Conservation (phyloP, 2,329 filamentous ascomycete species). For the Exophiala bonariae region DNA sequence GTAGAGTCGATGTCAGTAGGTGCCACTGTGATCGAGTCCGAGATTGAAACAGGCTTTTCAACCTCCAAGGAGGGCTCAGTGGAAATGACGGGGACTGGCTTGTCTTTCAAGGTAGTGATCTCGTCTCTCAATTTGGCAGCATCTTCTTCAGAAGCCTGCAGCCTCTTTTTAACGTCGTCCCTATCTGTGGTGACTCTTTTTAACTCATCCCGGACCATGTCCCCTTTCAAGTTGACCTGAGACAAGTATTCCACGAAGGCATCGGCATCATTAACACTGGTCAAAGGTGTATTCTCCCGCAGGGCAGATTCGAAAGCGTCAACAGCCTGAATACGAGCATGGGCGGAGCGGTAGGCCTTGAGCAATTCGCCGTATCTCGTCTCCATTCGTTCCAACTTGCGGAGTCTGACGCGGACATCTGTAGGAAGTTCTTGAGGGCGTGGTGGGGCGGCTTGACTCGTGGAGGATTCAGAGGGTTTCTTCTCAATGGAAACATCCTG, state of each 20-base stretch:
- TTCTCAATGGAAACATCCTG: slow-evolving; percentile 24
- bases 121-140: slow-evolving; percentile 65
- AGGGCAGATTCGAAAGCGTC: slow-evolving; percentile 91
- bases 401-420: slow-evolving; percentile 73
- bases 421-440: slow-evolving; percentile 61
- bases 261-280: slow-evolving; percentile 81
- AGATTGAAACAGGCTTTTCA: slow-evolving; percentile 3
- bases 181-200: slow-evolving; percentile 82
- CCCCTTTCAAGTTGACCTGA: slow-evolving; percentile 78
- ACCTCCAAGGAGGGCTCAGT: slow-evolving; percentile 29
- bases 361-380: slow-evolving; percentile 84
- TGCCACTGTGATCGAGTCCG: background rate
- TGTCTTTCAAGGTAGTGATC: slow-evolving; percentile 54
- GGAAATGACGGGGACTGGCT: slow-evolving; percentile 34
- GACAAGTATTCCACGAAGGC: slow-evolving; percentile 87
- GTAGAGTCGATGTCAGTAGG: slow-evolving; percentile 1
- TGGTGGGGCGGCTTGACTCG: slow-evolving; percentile 28
- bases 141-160: slow-evolving; percentile 67
- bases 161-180: slow-evolving; percentile 75
- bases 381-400: slow-evolving; percentile 88
- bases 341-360: slow-evolving; percentile 87
- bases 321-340: slow-evolving; percentile 80
- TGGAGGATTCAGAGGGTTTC: slow-evolving; percentile 24
- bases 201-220: slow-evolving; percentile 92
- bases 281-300: slow-evolving; percentile 87